Percentiles rank a stretch among this genome's conserved stretches.
Conservation (phyloP, 495 filamentous ascomycete genomes). For the Lasiosphaeria miniovina region DNA sequence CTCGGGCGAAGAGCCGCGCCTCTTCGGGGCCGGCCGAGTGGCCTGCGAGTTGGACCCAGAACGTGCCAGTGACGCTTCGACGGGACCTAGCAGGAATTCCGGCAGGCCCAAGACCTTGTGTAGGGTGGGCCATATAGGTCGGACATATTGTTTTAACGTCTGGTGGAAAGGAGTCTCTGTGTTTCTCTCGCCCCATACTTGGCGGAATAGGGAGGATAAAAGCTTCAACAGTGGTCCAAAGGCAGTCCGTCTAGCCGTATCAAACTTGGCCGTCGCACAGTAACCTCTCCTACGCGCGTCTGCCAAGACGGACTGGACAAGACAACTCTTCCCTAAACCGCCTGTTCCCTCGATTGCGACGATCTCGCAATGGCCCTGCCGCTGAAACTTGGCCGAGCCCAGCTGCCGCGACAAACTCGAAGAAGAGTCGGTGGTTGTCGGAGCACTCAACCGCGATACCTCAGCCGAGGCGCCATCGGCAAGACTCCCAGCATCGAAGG, state of each 20-base stretch:
- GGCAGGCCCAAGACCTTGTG: conserved; percentile 77
- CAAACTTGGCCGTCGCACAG: conserved; percentile 81
- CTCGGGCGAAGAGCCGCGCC: conserved; percentile 44
- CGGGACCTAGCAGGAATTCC: conserved; percentile 59
- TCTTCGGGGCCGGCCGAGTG: conserved; percentile 24
- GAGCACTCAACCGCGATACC: conserved; percentile 26
- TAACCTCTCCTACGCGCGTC: conserved; percentile 73
- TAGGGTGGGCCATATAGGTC: conserved; percentile 73
- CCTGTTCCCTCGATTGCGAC: conserved; percentile 71
- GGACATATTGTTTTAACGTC: conserved; percentile 65
- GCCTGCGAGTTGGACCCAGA: conserved; percentile 21
- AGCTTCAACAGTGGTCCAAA: conserved; percentile 81
- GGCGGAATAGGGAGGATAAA: conserved; percentile 77
- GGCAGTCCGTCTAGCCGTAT: conserved; percentile 72
- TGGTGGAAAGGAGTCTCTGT: conserved; percentile 80
- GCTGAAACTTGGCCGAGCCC: conserved; percentile 56
- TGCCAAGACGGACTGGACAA: conserved; percentile 73
- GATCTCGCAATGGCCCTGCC: conserved; percentile 70
- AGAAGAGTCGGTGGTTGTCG: conserved; percentile 30
- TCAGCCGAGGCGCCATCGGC: conserved; percentile 33
- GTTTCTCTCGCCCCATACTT: conserved; percentile 88
- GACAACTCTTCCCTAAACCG: conserved; percentile 79
- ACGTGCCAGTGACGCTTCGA: conserved; percentile 19
- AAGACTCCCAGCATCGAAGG: conserved; percentile 32
- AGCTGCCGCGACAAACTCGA: conserved; percentile 43